Evolutionary conservation across 306 rosid genomes (phyloP).

Genomic region (Sicyos baderoa): DNA sequence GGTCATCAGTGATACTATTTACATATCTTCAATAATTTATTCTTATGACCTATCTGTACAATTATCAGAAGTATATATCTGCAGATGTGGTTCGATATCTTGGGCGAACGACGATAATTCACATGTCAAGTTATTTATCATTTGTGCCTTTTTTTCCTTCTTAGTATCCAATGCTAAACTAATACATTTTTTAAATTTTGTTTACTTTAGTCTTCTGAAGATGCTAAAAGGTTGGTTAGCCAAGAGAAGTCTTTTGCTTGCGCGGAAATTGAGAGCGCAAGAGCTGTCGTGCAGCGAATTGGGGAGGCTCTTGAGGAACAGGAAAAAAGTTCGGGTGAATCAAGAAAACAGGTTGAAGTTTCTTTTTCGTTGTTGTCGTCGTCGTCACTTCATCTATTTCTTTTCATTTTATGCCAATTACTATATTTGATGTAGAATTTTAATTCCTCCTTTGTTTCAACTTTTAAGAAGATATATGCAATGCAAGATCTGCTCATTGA

Average conservation of each 20-base stretch:
- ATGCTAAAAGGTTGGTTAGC: conserved; percentile 89
- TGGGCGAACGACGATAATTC: not conserved
- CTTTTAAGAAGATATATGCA: not conserved
- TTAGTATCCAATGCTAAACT: not conserved
- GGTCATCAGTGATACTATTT: conserved; percentile 31
- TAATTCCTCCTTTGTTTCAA: not conserved
- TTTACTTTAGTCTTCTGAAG: conserved; percentile 75
- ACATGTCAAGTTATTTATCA: not conserved
- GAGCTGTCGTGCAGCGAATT: conserved; percentile 82
- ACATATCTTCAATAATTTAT: not conserved
- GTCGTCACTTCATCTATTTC: not conserved
- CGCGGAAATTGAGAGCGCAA: conserved; percentile 94
- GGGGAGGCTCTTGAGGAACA: conserved; percentile 91
- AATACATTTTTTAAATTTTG: conserved; percentile 2
- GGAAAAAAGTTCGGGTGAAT: conserved; percentile 46
- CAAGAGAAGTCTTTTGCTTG: conserved; percentile 96
- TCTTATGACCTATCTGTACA: not conserved
- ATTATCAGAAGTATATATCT: not conserved
- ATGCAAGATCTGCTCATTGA: not conserved
- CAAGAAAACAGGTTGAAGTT: conserved; percentile 56
- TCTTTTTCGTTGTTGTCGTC: not conserved
- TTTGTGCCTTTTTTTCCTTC: not conserved
- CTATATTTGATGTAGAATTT: not conserved
- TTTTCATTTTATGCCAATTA: not conserved
- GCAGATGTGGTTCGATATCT: not conserved